Conservation (phyloP, 2,329 filamentous ascomycete species). For the Monosporascus sp. region DNA sequence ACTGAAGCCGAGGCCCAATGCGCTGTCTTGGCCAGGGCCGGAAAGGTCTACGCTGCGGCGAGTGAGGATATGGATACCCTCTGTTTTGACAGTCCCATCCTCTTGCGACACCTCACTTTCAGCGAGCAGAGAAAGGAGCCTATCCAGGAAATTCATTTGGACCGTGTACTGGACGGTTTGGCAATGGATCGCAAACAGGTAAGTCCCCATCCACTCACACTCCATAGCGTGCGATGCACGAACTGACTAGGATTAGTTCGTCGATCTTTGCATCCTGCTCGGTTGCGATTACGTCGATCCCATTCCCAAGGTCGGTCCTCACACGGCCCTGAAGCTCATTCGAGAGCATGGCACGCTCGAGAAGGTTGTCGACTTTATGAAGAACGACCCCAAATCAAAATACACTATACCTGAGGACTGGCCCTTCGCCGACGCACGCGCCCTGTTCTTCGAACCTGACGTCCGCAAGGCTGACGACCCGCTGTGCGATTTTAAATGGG, state of each 20-base stretch:
- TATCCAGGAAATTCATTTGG: conserved; percentile 88
- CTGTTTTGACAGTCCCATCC: conserved; percentile 87
- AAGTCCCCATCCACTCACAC: conserved; percentile 18
- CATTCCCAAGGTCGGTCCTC: conserved; percentile 88
- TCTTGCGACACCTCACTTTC: conserved; percentile 90
- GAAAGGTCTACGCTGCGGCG: conserved; percentile 94
- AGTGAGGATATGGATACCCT: conserved; percentile 99
- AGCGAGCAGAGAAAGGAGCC: conserved; percentile 97
- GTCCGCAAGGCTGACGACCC: conserved; percentile 77
- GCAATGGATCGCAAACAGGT: conserved; percentile 85
- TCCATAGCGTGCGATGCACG: not conserved
- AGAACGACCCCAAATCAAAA: conserved; percentile 71
- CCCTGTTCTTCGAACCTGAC: conserved; percentile 87
- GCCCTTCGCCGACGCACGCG: conserved; percentile 87
- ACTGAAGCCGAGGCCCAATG: conserved; percentile 98
- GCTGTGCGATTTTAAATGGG: conserved; percentile 97
- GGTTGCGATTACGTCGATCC: conserved; percentile 98
- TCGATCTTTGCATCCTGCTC: conserved; percentile 94
- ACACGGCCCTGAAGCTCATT: conserved; percentile 88
- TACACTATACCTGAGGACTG: conserved; percentile 91
- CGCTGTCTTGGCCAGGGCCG: conserved; percentile 78
- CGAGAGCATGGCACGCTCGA: conserved; percentile 87
- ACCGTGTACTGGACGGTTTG: conserved; percentile 80
- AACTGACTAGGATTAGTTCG: conserved; percentile 57
- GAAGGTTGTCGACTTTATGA: conserved; percentile 74